Evolutionary conservation across 1,284 basidiomycete genomes (phyloP), one percentile per base, ranked within the genome.

Genomic region (Boletus calvinii): DNA sequence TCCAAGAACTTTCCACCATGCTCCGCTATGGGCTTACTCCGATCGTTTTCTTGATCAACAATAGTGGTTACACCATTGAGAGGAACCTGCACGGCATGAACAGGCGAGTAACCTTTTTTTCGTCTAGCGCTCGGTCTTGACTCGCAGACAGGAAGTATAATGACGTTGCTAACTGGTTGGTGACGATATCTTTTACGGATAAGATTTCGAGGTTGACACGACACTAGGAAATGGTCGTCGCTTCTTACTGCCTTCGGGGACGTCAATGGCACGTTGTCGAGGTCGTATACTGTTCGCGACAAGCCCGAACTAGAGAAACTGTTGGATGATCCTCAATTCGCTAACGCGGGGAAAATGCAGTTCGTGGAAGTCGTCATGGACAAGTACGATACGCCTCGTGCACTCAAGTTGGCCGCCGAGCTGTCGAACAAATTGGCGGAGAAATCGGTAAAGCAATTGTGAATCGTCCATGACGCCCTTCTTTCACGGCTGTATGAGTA

Each of bases 1-100:
- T 85, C 2, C 88, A 90, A 65, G 87, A 90, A 59, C 67, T 94
- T 15, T 87, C 90, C 6, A 85, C 86, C 3, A 92, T 93, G 85
- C 78, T 92, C 50, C 79, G 77, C 29, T 68, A 79, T 50, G 78
- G 75, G 7, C 66, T 93, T 31, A 86, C 78, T 50, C 90, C 92
- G 3, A 90, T 91, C 65, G 75, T 94, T 47, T 92, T 94, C 68
- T 77, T 98, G 13, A 75, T 97, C 52, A 94, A 94, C 76, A 95
- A 97, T 72, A 83, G 84, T 48, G 94, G 94, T 0, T 94, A 94
- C 69, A 86, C 87, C 39, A 94, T 96, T 56, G 94, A 97, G 74
- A 79, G 90, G 18, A 83, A 81, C 63, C 80, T 93, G 57, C 85
- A 92, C 65, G 90, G 86, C 18, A 77, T 76, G 62, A 58, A 74